Evolutionary conservation across 148 eudicot genomes (phyloP).

Genomic region (Mesembryanthemum crystallinum): DNA sequence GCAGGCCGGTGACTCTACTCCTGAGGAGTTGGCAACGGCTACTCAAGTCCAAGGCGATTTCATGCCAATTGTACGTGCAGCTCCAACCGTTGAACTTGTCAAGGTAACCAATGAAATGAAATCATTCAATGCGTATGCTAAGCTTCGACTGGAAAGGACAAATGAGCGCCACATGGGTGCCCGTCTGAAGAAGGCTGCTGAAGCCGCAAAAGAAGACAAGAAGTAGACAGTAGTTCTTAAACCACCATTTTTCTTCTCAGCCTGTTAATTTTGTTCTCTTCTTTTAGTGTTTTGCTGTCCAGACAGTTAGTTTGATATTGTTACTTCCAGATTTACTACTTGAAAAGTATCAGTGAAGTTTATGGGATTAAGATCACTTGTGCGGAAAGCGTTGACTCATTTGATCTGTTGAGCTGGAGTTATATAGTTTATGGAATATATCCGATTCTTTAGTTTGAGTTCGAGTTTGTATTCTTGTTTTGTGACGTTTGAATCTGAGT

Average conservation of each 20-base stretch:
- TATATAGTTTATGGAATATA: neutral
- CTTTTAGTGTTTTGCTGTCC: neutral
- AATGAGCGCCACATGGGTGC: conserved; percentile 50
- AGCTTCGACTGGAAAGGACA: conserved; percentile 50
- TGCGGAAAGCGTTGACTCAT: neutral
- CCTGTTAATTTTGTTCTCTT: conserved; percentile 35
- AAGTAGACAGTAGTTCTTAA: conserved; percentile 43
- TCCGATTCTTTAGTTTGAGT: too few relatives aligned
- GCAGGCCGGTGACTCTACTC: conserved; percentile 67
- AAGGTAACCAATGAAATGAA: conserved; percentile 59
- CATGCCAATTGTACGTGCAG: conserved; percentile 41
- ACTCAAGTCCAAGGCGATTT: conserved; percentile 51
- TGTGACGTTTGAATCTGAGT: too few relatives aligned
- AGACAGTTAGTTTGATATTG: neutral
- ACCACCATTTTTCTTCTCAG: conserved; percentile 39
- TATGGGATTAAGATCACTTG: neutral
- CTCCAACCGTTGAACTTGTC: conserved; percentile 42
- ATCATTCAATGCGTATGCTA: conserved; percentile 48
- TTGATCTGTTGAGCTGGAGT: neutral
- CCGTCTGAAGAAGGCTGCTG: conserved; percentile 56
- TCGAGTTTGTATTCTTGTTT: too few relatives aligned
- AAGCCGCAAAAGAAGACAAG: conserved; percentile 63
- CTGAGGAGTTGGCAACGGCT: conserved; percentile 60
- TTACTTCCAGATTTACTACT: conserved; percentile 3
- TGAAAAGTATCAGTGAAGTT: neutral